Percentiles rank a stretch among this genome's conserved stretches.
phyloP scores from a whole-genome alignment of 2,329 filamentous ascomycete species.

The Gliomastix tumulicola region DNA sequence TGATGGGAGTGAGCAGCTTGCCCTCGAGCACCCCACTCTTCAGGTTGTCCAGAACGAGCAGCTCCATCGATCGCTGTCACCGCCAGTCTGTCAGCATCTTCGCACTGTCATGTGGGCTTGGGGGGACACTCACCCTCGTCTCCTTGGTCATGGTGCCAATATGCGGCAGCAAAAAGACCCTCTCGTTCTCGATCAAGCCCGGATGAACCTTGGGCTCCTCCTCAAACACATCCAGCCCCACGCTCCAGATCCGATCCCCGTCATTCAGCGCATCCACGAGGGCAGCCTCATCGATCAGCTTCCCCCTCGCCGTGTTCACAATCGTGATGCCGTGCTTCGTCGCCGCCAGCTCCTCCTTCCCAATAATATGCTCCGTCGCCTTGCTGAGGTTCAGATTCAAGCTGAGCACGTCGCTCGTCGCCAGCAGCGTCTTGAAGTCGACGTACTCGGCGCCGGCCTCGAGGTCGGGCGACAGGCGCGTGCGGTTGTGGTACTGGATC shows the following conservation, averaged over 20 bases:
- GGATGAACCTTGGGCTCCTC: conserved; percentile 46
- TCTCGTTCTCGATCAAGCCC: conserved; percentile 3
- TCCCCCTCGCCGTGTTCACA: conserved; percentile 65
- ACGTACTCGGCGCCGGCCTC: conserved; percentile 27
- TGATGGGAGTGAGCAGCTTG: conserved; percentile 4
- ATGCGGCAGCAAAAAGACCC: conserved; percentile 7
- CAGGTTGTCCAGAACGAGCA: conserved; percentile 2
- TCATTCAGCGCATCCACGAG: conserved; percentile 58
- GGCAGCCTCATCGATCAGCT: conserved; percentile 66
- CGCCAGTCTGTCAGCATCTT: not conserved
- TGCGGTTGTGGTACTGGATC: conserved; percentile 35
- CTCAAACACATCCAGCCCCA: conserved; percentile 65
- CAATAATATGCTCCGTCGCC: conserved; percentile 44
- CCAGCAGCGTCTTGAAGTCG: conserved; percentile 6
- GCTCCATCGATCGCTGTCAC: conserved; percentile 11
- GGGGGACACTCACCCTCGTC: conserved; percentile 3
- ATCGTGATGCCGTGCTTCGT: conserved; percentile 63
- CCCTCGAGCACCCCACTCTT: conserved; percentile 2
- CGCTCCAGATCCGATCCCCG: conserved; percentile 54
- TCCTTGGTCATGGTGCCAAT: conserved; percentile 7
- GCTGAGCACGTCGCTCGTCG: conserved; percentile 54
- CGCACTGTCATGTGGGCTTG: not conserved
- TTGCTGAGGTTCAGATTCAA: conserved; percentile 63
- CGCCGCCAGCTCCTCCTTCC: conserved; percentile 52
- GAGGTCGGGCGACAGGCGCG: conserved; percentile 18